Conservation (phyloP, 345 rosid species). For the Gossypium longicalyx region DNA sequence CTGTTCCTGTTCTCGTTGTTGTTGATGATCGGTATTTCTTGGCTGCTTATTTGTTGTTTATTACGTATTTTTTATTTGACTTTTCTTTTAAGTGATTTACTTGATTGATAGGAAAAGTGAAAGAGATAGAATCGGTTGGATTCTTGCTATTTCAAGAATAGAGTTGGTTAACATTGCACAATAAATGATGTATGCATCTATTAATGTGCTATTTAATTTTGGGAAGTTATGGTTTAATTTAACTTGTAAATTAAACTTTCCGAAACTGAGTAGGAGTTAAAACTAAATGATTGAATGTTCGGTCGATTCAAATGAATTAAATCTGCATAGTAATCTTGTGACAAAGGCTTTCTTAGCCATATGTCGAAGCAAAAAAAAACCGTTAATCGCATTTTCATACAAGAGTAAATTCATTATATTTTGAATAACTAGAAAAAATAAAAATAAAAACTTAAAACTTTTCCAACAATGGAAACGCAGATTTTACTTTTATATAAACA, state of each 20-base stretch:
- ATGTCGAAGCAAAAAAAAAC: not conserved
- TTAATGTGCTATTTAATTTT: not conserved
- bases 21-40: not conserved
- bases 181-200: not conserved
- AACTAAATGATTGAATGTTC: not conserved
- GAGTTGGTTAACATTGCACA: not conserved
- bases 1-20: not conserved
- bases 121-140: too few relatives aligned
- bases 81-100: not conserved
- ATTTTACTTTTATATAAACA: not conserved
- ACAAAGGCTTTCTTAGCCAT: not conserved
- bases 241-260: not conserved
- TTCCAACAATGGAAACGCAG: not conserved
- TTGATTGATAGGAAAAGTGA: not conserved
- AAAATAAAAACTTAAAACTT: not conserved
- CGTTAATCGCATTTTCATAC: not conserved
- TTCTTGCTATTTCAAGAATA: not conserved
- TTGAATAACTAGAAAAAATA: not conserved
- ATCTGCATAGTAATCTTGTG: not conserved
- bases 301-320: not conserved
- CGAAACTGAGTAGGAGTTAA: not conserved
- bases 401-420: not conserved
- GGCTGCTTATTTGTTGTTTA: not conserved
- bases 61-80: not conserved
- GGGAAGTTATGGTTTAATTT: not conserved